Evolutionary conservation across 2,329 filamentous ascomycete species (phyloP), one percentile per base, ranked within the genome.

Genomic region (Aspergillus clavatus): DNA sequence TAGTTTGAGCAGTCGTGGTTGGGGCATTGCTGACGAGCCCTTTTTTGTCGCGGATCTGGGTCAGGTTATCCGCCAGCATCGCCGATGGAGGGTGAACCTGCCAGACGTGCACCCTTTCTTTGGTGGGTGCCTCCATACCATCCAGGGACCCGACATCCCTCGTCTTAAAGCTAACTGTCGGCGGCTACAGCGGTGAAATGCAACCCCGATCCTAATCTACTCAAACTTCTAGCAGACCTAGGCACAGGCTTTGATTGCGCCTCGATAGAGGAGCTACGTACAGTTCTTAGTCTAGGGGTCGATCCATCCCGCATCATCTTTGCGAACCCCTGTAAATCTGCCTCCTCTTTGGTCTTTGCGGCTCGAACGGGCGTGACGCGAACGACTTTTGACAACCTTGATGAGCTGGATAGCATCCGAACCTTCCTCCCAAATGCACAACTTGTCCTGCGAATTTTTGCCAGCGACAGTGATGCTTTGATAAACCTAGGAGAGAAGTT

Each of bases 171-270:
- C n/a, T n/a, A n/a, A n/a, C n/a, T 33, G 29, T 16, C 14, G n/a
- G 21, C 8, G 3, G 7, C 12, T 14, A 2, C 33, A 62, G 60
- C 59, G 10, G 56, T 62, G 5, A 63, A 62, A 55, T 63, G 59
- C 49, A 63, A 63, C 35, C 46, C 58, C 2, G 60, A 63, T 22
- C 52, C 52, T 10, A 53, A 33, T 2, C 36, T 62, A 6, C 48
- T 63, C n/a, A 52, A 49, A 28, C 27, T 51, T 12, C 57, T 63
- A 11, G 53, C 56, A 7, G 49, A 55, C 5, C 38, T 58, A 3
- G 58, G 57, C 6, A 52, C 52, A 6, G 51, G 56, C 0, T 63
- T 63, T 8, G 60, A 63, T 36, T 63, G 60, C 29, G 59, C 60
- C 3, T 62, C 60, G 1, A 52, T 56, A 6, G 51, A 54, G 40